These are phyloP conservation scores for Ilyonectria destructans DNA, from an alignment of 2,329 filamentous ascomycete genomes.

Conservation along the genomic window DNA sequence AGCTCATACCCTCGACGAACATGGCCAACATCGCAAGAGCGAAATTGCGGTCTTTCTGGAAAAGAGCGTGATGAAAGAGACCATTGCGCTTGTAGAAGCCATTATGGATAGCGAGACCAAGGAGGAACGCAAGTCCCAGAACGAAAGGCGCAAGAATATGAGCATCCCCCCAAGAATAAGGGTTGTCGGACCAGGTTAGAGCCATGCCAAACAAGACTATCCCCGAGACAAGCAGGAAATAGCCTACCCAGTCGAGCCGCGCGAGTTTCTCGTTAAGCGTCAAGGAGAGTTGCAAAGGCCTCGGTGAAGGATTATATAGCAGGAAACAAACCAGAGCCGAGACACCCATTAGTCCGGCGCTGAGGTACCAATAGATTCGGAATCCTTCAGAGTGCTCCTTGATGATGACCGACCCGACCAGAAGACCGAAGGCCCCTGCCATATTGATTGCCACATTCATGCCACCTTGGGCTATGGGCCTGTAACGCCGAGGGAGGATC, in stretches of 20 bases:
- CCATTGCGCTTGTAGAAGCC: constrained; percentile 52
- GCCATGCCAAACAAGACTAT: constrained; percentile 57
- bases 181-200: constrained; percentile 57
- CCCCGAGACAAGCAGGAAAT: constrained; percentile 51
- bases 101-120: constrained; percentile 11
- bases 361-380: constrained; percentile 12
- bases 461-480: constrained; percentile 55
- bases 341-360: neutral
- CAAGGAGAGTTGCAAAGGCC: neutral
- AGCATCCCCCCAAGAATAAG: constrained; percentile 56
- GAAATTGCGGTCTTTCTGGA: constrained; percentile 55
- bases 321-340: neutral
- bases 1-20: constrained; percentile 56
- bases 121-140: constrained; percentile 48
- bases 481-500: constrained; percentile 56
- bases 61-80: constrained; percentile 59
- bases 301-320: constrained; percentile 3
- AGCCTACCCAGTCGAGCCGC: constrained; percentile 58
- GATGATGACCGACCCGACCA: constrained; percentile 56
- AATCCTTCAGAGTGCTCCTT: constrained; percentile 3
- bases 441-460: constrained; percentile 51
- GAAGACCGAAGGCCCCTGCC: constrained; percentile 52
- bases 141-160: constrained; percentile 55
- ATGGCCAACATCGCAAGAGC: constrained; percentile 53
- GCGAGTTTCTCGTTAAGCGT: constrained; percentile 50